These are phyloP conservation scores for Rubus idaeus DNA, from an alignment of 306 rosid genomes.

Conservation along the genomic window DNA sequence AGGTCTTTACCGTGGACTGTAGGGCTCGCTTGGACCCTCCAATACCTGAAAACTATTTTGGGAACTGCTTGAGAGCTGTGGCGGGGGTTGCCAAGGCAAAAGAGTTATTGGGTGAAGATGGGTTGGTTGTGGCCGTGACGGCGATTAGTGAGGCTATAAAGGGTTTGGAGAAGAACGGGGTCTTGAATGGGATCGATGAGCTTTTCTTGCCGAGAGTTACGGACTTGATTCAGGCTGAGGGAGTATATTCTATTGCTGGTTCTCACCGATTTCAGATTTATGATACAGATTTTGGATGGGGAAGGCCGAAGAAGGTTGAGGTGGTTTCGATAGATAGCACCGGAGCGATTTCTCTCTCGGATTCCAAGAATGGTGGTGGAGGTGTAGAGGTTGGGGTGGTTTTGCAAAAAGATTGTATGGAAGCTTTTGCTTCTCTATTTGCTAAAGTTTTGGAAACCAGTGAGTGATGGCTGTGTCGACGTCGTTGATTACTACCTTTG, in stretches of 20 bases:
- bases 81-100: background rate
- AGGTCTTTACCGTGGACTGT: background rate
- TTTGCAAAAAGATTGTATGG: background rate
- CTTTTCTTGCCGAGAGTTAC: background rate
- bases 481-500: too few relatives aligned
- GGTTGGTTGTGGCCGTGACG: background rate
- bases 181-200: background rate
- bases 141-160: background rate
- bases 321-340: background rate
- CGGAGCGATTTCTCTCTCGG: background rate
- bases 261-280: background rate
- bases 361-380: background rate
- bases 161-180: background rate
- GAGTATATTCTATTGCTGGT: background rate
- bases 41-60: background rate
- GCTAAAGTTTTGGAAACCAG: background rate
- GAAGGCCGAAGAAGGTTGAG: background rate
- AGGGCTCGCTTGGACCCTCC: background rate
- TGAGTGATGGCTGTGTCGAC: too few relatives aligned
- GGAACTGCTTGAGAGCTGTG: background rate
- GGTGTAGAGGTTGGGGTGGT: background rate
- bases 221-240: background rate
- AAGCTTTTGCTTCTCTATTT: background rate
- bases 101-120: background rate
- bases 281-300: background rate